Evolutionary conservation across 768 basidiomycete genomes (phyloP).

Genomic region (Kwoniella dendrophila): DNA sequence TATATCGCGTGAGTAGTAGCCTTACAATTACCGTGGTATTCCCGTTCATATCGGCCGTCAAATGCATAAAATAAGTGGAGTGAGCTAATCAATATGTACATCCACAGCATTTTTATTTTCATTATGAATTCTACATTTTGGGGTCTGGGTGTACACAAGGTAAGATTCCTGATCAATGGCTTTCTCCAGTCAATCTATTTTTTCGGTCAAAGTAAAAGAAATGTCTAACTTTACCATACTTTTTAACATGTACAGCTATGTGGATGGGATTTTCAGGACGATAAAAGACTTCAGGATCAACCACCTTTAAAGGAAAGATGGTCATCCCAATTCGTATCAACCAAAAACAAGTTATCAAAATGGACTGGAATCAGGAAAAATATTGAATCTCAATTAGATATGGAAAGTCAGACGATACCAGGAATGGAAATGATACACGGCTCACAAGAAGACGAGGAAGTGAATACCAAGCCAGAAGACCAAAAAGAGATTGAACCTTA

Average conservation of each 20-base stretch:
- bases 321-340: constrained; percentile 14
- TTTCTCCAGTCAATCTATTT: too few relatives aligned
- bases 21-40: too few relatives aligned
- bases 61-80: too few relatives aligned
- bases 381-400: neutral
- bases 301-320: constrained; percentile 31
- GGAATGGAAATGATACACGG: constrained; percentile 20
- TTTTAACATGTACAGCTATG: constrained; percentile 33
- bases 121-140: constrained; percentile 59
- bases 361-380: constrained; percentile 1
- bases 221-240: too few relatives aligned
- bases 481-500: constrained; percentile 3
- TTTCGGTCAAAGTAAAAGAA: neutral
- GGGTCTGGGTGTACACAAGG: constrained; percentile 54
- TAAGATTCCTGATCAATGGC: too few relatives aligned
- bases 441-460: constrained; percentile 24
- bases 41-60: too few relatives aligned
- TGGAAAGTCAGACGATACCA: constrained; percentile 13
- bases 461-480: too few relatives aligned
- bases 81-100: too few relatives aligned
- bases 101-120: constrained; percentile 59
- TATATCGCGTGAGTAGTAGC: constrained; percentile 38
- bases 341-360: constrained; percentile 9
- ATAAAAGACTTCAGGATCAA: constrained; percentile 21
- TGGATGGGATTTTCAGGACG: constrained; percentile 53